Conservation (phyloP, 768 basidiomycete species). For the Cystobasidium ongulense region DNA sequence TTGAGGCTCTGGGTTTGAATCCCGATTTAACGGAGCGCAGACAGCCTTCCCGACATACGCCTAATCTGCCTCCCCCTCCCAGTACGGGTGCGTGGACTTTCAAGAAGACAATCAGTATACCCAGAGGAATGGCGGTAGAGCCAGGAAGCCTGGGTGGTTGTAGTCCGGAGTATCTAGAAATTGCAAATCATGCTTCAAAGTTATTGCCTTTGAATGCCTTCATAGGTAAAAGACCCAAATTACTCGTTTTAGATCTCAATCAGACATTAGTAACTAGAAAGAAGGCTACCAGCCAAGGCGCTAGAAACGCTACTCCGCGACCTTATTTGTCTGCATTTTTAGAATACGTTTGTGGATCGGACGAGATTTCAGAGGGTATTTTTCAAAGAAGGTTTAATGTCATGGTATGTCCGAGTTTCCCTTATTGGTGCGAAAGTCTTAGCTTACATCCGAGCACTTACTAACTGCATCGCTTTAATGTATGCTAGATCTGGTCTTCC, state of each 20-base stretch:
- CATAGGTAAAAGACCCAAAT: constrained; percentile 1
- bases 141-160: neutral
- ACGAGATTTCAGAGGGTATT: constrained; percentile 15
- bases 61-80: neutral
- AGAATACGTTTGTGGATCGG: constrained; percentile 33
- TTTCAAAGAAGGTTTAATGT: constrained; percentile 9
- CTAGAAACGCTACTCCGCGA: constrained; percentile 29
- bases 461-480: too few species aligned
- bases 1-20: neutral
- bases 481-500: constrained; percentile 36
- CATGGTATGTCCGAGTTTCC: constrained; percentile 8
- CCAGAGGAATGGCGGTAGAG: neutral
- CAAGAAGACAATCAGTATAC: neutral
- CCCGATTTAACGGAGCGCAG: neutral
- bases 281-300: neutral
- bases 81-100: neutral
- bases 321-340: constrained; percentile 39
- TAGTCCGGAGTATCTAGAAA: neutral
- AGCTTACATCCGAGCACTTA: neutral
- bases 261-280: constrained; percentile 35
- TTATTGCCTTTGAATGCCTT: neutral
- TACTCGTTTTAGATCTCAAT: constrained; percentile 39
- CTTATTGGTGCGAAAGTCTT: neutral
- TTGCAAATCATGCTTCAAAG: neutral
- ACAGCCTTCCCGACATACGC: neutral